These are phyloP conservation scores for Aegilops umbellulata DNA, from an alignment of 176 grass and related monocot genomes.

Conservation along the genomic window DNA sequence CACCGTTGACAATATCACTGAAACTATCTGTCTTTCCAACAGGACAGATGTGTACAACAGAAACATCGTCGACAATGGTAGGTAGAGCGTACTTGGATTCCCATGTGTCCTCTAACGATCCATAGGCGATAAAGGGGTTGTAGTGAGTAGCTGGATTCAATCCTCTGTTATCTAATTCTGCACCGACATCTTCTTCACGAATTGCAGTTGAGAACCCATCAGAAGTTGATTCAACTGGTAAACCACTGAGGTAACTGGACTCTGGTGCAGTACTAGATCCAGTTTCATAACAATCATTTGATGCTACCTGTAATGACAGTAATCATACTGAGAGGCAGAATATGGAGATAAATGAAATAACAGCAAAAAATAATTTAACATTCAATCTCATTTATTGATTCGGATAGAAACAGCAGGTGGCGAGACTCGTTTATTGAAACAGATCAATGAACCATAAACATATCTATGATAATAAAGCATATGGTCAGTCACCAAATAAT, in stretches of 20 bases:
- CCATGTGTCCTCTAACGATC: slow-evolving; percentile 46
- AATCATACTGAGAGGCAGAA: slow-evolving; percentile 1
- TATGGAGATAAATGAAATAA: slow-evolving; percentile 13
- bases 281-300: slow-evolving; percentile 26
- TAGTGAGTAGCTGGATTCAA: slow-evolving; percentile 46
- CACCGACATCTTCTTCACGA: slow-evolving; percentile 26
- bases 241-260: slow-evolving; percentile 19
- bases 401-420: background rate
- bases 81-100: slow-evolving; percentile 39
- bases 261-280: slow-evolving; percentile 26
- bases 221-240: slow-evolving; percentile 8
- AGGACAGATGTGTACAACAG: slow-evolving; percentile 29
- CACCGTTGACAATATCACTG: slow-evolving; percentile 46
- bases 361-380: background rate
- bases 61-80: slow-evolving; percentile 16
- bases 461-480: slow-evolving; percentile 5
- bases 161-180: slow-evolving; percentile 18
- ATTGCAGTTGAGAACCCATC: slow-evolving; percentile 13
- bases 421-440: background rate
- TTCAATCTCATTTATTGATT: slow-evolving; percentile 7
- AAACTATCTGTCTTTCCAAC: slow-evolving; percentile 59
- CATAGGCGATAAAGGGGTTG: slow-evolving; percentile 56
- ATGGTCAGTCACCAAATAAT: background rate
- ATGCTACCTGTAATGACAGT: slow-evolving; percentile 38
- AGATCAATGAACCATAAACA: slow-evolving; percentile 1